Evolutionary conservation across 2,329 filamentous ascomycete species (phyloP).

Genomic region (Colletotrichum orchidophilum): DNA sequence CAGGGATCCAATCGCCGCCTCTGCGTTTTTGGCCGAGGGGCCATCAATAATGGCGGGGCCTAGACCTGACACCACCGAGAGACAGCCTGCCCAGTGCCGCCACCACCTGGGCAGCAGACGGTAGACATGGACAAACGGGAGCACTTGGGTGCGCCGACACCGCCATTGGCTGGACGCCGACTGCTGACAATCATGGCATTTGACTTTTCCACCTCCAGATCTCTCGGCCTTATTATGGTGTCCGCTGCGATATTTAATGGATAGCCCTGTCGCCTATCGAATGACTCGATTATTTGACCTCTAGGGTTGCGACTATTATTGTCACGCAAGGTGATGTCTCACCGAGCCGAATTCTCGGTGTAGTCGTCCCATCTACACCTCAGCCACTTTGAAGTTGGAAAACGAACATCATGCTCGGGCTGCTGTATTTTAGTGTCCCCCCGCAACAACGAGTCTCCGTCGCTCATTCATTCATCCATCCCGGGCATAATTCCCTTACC

Average conservation of each 20-base stretch:
- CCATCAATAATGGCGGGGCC: conserved; percentile 1
- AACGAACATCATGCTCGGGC: background rate
- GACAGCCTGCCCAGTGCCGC: background rate
- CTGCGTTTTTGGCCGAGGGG: background rate
- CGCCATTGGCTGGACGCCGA: background rate
- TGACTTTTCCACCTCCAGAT: conserved; percentile 27
- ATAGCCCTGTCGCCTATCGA: conserved; percentile 5
- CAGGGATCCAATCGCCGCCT: conserved; percentile 7
- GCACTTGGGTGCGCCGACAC: background rate
- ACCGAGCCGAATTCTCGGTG: conserved; percentile 5
- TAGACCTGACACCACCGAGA: background rate
- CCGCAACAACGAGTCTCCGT: conserved; percentile 30
- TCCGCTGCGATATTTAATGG: conserved; percentile 27
- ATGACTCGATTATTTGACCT: conserved; percentile 14
- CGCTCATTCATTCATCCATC: background rate
- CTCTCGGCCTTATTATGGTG: conserved; percentile 29
- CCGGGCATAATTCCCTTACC: conserved; percentile 17
- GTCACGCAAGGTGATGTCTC: background rate
- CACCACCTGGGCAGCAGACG: background rate
- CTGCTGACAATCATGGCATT: conserved; percentile 29
- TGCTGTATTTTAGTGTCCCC: background rate
- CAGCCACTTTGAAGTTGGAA: background rate
- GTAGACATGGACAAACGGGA: background rate
- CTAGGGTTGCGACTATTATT: background rate
- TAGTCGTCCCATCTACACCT: background rate